Evolutionary conservation across 495 filamentous ascomycete species (phyloP).

Genomic region (Aspergillus diversus): DNA sequence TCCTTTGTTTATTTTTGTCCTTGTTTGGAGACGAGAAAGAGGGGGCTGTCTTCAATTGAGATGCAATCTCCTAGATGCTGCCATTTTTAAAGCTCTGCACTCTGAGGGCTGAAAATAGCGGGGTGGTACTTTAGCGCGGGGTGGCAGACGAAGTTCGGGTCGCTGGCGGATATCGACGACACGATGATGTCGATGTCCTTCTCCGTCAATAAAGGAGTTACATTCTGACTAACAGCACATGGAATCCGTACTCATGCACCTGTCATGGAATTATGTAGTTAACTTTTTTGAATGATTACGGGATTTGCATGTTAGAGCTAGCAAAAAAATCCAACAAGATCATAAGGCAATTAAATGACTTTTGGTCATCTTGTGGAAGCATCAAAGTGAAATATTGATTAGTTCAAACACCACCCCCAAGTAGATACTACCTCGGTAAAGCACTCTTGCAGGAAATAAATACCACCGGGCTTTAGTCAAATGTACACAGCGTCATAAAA

Average conservation of each 20-base stretch:
- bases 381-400: not conserved
- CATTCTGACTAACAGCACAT: no score
- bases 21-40: not conserved
- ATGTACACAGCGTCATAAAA: slow-evolving; percentile 1
- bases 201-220: no score
- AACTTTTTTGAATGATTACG: no score
- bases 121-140: slow-evolving; percentile 17
- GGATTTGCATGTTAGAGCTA: no score
- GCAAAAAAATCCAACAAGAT: no score
- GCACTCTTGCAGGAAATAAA: not conserved
- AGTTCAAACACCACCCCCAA: not conserved
- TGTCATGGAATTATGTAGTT: no score
- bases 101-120: not conserved
- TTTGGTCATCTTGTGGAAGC: no score
- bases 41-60: not conserved
- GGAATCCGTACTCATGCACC: no score
- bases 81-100: not conserved
- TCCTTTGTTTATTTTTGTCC: no score
- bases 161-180: slow-evolving; percentile 1
- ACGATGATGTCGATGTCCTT: slow-evolving; percentile 5
- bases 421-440: not conserved
- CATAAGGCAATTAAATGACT: no score
- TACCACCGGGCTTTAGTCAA: not conserved
- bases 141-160: slow-evolving; percentile 6
- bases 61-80: not conserved